Evolutionary conservation across 2,329 filamentous ascomycete genomes (phyloP).

Genomic region (Ophiostoma himal-ulmi): DNA sequence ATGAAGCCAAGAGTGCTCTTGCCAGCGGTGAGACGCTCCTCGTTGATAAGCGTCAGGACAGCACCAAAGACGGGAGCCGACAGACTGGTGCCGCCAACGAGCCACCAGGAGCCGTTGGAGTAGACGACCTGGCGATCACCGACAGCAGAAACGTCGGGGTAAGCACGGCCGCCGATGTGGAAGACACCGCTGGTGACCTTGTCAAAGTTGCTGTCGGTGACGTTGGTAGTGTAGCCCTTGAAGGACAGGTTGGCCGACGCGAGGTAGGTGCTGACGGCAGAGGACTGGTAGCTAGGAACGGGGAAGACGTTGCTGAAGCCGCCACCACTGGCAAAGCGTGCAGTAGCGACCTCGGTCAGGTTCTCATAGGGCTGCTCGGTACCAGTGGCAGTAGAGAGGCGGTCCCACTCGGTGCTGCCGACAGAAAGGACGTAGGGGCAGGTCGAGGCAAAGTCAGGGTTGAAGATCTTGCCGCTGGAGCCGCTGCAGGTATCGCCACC

Average conservation of each 20-base stretch:
- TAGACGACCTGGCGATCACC: conserved; percentile 24
- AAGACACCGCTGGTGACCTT: conserved; percentile 44
- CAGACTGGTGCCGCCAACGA: conserved; percentile 45
- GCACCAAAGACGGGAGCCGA: conserved; percentile 52
- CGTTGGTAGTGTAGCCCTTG: conserved; percentile 26
- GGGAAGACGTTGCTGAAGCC: conserved; percentile 45
- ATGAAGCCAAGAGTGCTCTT: conserved; percentile 37
- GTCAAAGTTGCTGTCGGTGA: conserved; percentile 33
- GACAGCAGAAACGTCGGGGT: conserved; percentile 19
- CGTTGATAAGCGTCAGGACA: conserved; percentile 58
- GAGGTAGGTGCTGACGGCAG: conserved; percentile 22
- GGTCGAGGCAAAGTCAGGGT: conserved; percentile 41
- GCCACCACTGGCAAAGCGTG: conserved; percentile 37
- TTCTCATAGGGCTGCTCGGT: conserved; percentile 36
- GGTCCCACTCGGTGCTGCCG: conserved; percentile 44
- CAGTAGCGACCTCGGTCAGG: conserved; percentile 29
- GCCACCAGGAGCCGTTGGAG: conserved; percentile 32
- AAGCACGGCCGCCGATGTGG: conserved; percentile 35
- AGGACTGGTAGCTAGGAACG: conserved; percentile 26
- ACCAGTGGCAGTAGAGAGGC: conserved; percentile 34
- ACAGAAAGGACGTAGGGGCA: conserved; percentile 49
- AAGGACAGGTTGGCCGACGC: conserved; percentile 23
- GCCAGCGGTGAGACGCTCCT: conserved; percentile 48
- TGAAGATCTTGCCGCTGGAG: conserved; percentile 39
- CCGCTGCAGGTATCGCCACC: conserved; percentile 35